Evolutionary conservation across 202 grass and related monocot species (phyloP), one percentile per base, ranked within the genome.

Genomic region (Cymbopogon flexuosus): DNA sequence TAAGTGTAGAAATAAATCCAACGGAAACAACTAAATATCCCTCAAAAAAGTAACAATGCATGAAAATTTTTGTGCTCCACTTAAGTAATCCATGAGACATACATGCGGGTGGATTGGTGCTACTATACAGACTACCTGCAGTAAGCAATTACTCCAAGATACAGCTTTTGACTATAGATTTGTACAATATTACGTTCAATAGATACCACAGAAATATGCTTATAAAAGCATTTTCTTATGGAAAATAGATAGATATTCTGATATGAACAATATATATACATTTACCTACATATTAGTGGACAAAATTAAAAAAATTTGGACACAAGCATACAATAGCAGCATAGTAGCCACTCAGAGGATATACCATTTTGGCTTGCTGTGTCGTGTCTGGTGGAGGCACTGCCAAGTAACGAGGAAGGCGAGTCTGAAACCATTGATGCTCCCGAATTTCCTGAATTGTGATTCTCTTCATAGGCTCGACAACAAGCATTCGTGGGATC

Each of bases 391-490:
- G 92, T 86, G 92, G 90, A 66, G 96, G 90, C 29, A 96, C 92
- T 68, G 96, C 92, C 43, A 99, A 68, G 85, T 96, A 93, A 24
- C 83, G 76, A 67, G 96, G 92, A 81, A 96, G 92, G 75, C 72
- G 82, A 62, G 34, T 64, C 67, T 93, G 84, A 71, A 99, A 99
- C 96, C 96, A 99, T 31, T 82, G 78, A 83, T 99, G 96, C 63
- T 99, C 90, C 35, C 90, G 88, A 67, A 99, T 99, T 89, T 99
- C 92, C 60, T 13, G 87, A 82, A 93, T 88, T 63, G 88, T 93
- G 62, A 99, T 93, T 87, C 96, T 88, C 77, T 91, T 99, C 90
- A 91, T 96, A 81, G 96, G 92, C 83, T 99, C 90, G 61, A 99
- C 92, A 88, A 96, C 80, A 78, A 99, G 89, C 92, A 99, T 95